These are phyloP conservation scores for Ascocoryne sarcoides DNA, from an alignment of 2,329 filamentous ascomycete species.

Conservation along the genomic window DNA sequence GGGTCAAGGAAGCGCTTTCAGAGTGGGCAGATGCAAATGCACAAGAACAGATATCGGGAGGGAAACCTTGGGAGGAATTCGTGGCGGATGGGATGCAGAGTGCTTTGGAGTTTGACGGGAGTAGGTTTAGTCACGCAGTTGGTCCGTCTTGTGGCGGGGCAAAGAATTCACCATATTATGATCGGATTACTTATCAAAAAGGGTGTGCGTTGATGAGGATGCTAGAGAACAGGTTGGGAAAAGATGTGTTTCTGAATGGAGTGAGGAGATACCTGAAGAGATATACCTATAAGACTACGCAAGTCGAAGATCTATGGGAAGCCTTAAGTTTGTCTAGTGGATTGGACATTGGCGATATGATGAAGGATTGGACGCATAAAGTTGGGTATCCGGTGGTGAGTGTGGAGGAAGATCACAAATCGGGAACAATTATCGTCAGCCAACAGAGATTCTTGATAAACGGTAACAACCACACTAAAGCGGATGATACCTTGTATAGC, in stretches of 20 bases:
- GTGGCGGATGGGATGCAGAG: conserved; percentile 6
- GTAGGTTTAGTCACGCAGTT: conserved; percentile 2
- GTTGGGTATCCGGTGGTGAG: conserved; percentile 61
- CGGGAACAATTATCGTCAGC: not conserved
- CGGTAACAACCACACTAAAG: not conserved
- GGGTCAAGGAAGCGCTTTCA: conserved; percentile 67
- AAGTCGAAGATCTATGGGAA: conserved; percentile 58
- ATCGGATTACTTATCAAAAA: conserved; percentile 65
- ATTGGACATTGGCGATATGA: conserved; percentile 57
- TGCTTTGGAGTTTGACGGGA: conserved; percentile 11
- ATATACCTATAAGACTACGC: conserved; percentile 54
- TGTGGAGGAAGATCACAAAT: conserved; percentile 39
- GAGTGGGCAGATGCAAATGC: conserved; percentile 42
- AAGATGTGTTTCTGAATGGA: conserved; percentile 61
- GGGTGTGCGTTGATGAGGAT: conserved; percentile 62
- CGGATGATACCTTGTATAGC: conserved; percentile 3
- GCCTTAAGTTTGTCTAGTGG: conserved; percentile 57
- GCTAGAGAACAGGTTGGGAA: conserved; percentile 62
- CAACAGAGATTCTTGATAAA: not conserved
- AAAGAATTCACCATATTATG: conserved; percentile 52
- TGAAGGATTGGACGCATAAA: conserved; percentile 66
- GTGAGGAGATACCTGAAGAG: conserved; percentile 59
- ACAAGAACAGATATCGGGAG: conserved; percentile 7
- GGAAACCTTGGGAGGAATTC: conserved; percentile 12
- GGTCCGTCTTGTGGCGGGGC: not conserved